Evolutionary conservation across 495 filamentous ascomycete genomes (phyloP).

Genomic region (Tirmania nivea): DNA sequence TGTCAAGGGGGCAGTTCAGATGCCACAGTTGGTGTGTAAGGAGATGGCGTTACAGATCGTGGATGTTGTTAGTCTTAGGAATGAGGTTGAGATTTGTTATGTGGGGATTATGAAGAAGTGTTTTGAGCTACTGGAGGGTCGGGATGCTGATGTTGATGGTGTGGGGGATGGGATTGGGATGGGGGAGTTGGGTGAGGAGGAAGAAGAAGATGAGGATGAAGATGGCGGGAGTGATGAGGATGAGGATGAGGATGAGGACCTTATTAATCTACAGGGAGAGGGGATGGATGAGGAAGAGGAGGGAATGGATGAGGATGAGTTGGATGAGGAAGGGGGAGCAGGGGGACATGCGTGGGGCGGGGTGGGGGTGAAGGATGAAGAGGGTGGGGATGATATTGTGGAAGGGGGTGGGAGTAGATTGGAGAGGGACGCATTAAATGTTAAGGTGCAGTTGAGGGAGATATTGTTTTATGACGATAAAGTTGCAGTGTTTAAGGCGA

Average conservation of each 20-base stretch:
- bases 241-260: constrained; percentile 22
- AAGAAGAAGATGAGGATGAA: constrained; percentile 20
- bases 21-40: constrained; percentile 42
- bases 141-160: constrained; percentile 25
- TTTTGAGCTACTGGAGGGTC: constrained; percentile 66
- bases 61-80: constrained; percentile 68
- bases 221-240: constrained; percentile 17
- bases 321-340: constrained; percentile 25
- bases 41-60: constrained; percentile 70
- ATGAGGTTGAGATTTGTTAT: constrained; percentile 66
- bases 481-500: constrained; percentile 60
- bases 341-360: constrained; percentile 11
- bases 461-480: constrained; percentile 83
- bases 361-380: constrained; percentile 23
- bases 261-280: constrained; percentile 11
- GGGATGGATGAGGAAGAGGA: constrained; percentile 26
- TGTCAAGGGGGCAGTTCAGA: constrained; percentile 24
- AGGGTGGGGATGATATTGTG: constrained; percentile 17
- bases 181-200: constrained; percentile 25
- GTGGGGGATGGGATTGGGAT: constrained; percentile 24
- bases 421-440: constrained; percentile 23
- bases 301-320: constrained; percentile 26
- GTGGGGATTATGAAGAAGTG: constrained; percentile 64
- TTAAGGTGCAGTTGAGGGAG: constrained; percentile 49
- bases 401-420: constrained; percentile 21